Evolutionary conservation across 352 stramenopile species (phyloP), one percentile per base, ranked within the genome.

Genomic region (Pythium plurisporium): DNA sequence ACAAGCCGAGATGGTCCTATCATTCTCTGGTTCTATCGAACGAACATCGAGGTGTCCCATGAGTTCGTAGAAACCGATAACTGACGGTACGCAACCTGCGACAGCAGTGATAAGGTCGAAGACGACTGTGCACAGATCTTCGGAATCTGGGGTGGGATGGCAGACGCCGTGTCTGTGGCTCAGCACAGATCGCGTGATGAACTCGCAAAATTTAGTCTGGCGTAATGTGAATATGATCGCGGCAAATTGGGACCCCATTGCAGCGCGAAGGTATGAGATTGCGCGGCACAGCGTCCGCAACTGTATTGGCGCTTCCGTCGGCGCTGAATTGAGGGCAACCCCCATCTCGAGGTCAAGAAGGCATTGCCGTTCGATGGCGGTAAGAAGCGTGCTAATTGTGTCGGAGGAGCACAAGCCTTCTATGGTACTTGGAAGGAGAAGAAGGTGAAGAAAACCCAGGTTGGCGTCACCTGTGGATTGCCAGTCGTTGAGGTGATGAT

Each of bases 71-170:
- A 42, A 49, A 2, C n/a, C 37, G 19, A 61, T 6, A 43, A 61
- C 57, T 0, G 51, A 55, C 14, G 59, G 51, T 20, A 66, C 48
- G 36, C 50, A 66, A 4, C 51, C 50, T 33, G 44, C 23, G 3
- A 41, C 20, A 1, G 60, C 52, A 12, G 40, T 55, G 8, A 61
- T 20, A 9, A 62, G 23, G 17, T 62, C 38, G 12, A 57, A 51
- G 12, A 10, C 53, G 5, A 59, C 14, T 0, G 46, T 55, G 27
- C 60, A 67, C 4, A 34, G 26, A 27, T 67, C 60, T 55, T 67
- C 60, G 17, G 9, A 52, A 26, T 57, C 37, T 9, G 59, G 27
- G 10, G 12, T 62, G 5, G 45, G 29, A 12, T 23, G 20, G 31
- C 59, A 61, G 4, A 4, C 15, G 8, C 48, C 56, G 17, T 58